Percentiles rank a stretch among this genome's conserved stretches.
phyloP scores from a whole-genome alignment of 1,139 yeast species.

The Hemisphaericaspora subhashii region DNA sequence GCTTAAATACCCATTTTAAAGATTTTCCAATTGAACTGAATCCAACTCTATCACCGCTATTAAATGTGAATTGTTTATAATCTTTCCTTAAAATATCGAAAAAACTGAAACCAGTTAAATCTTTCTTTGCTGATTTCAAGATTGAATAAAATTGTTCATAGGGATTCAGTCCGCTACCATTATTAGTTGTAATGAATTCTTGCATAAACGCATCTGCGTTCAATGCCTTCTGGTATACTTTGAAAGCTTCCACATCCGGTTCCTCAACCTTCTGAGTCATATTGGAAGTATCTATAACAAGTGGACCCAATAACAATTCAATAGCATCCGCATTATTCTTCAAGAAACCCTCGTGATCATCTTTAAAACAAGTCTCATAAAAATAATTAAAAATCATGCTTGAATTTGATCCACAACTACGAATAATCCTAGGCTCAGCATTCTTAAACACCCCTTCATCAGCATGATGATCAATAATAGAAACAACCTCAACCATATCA shows the following conservation, averaged over 20 bases:
- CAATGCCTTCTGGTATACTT: constrained; percentile 27
- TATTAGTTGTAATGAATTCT: constrained; percentile 1
- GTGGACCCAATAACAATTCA: constrained; percentile 61
- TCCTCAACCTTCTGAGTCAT: constrained; percentile 58
- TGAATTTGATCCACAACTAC: constrained; percentile 74
- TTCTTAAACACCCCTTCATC: constrained; percentile 57
- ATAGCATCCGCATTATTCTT: constrained; percentile 35
- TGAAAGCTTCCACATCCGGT: constrained; percentile 50
- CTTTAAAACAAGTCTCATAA: constrained; percentile 25
- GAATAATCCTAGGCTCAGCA: constrained; percentile 60
- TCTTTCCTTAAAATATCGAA: constrained; percentile 74
- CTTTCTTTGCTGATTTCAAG: constrained; percentile 58
- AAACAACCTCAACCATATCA: constrained; percentile 42
- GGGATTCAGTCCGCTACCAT: constrained; percentile 1
- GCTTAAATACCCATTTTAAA: constrained; percentile 52
- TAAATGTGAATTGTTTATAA: constrained; percentile 69
- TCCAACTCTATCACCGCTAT: constrained; percentile 51
- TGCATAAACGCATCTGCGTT: constrained; percentile 6
- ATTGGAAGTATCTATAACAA: constrained; percentile 70
- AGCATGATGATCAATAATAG: constrained; percentile 84
- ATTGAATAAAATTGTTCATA: constrained; percentile 30
- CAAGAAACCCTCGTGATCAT: constrained; percentile 18
- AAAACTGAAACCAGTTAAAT: constrained; percentile 58
- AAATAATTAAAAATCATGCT: constrained; percentile 70
- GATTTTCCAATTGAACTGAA: constrained; percentile 75